A percentile compares a stretch with the other conserved stretches of the same genome.
Evolutionary conservation across 441 rosid genomes (phyloP).

Genomic region (Aquilaria agallochum): DNA sequence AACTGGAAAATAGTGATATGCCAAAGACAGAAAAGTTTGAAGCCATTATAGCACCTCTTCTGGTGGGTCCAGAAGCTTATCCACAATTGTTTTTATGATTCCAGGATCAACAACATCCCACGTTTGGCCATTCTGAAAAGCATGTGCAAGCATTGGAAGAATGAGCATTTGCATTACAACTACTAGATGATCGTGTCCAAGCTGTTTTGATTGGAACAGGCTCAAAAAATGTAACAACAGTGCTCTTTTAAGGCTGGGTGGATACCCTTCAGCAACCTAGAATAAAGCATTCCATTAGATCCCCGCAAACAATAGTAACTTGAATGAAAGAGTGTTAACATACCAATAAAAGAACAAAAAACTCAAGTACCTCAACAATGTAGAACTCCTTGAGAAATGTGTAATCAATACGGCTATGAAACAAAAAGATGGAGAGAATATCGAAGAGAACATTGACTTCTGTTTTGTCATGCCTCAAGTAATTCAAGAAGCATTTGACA

Average conservation of each 20-base stretch:
- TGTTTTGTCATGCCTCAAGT: slow-evolving; percentile 73
- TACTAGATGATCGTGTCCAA: slow-evolving; percentile 91
- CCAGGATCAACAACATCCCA: slow-evolving; percentile 95
- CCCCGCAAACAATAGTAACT: neutral
- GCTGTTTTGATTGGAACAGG: slow-evolving; percentile 91
- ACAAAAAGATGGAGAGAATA: slow-evolving; percentile 87
- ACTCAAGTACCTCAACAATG: slow-evolving; percentile 79
- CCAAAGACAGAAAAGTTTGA: slow-evolving; percentile 4
- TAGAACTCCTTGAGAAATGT: slow-evolving; percentile 96
- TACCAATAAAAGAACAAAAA: slow-evolving; percentile 5
- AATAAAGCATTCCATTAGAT: slow-evolving; percentile 14
- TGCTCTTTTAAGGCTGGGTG: slow-evolving; percentile 71
- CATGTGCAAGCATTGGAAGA: slow-evolving; percentile 97
- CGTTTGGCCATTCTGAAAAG: slow-evolving; percentile 82
- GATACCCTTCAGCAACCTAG: slow-evolving; percentile 97
- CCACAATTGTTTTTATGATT: slow-evolving; percentile 90
- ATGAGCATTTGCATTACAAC: slow-evolving; percentile 98
- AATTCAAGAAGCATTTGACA: slow-evolving; percentile 94
- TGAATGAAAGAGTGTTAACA: neutral
- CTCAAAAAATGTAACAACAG: slow-evolving; percentile 80
- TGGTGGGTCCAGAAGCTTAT: slow-evolving; percentile 99
- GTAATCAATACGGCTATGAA: slow-evolving; percentile 90
- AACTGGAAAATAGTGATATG: slow-evolving; percentile 12
- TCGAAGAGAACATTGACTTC: slow-evolving; percentile 92
- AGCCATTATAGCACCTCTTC: slow-evolving; percentile 66